Evolutionary conservation across 306 rosid species (phyloP), one percentile per base, ranked within the genome.

Genomic region (Cucumis melo): DNA sequence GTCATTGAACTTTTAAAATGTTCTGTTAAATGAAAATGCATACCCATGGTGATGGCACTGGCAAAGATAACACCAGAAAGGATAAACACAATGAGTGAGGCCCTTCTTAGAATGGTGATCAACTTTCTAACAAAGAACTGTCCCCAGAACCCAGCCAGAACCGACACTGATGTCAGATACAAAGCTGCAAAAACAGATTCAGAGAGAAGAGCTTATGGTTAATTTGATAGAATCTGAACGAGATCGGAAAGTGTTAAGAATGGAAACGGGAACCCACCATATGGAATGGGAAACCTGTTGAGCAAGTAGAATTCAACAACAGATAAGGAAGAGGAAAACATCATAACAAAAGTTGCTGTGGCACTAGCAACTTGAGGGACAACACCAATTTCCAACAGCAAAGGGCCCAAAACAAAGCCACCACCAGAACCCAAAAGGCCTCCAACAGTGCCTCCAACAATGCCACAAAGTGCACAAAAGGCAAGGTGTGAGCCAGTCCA

Each of bases 351-450:
- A 81, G 97, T 90, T 44, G 97, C 97, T 56, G 98, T 91, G 29
- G 96, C 90, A 83, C 97, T 93, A 7, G 98, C 98, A 80, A 91
- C 97, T 86, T 87, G 96, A 7, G 98, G 97, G 36, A 93, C 89
- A 78, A 90, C 98, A 34, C 98, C 98, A 41, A 91, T 93, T 73
- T 93, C 97, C 1, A 91, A 80, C n/a, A 93, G 91, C 76, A 93
- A 91, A 73, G 93, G 97, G 19, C 98, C 97, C 7, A 93, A 81
- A 81, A 91, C 72, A 79, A 93, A 93, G 1, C 98, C 96, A 39
- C 97, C 98, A 12, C 96, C 97, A 21, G 97, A 93, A 72, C 97
- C 98, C 63, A 93, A 84, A 23, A 90, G 76, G 32, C 98, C 98
- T 15, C 97, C 97, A 15, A 93, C 94, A 38, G 87, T 79, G 75